phyloP scores from a whole-genome alignment of 192 early-diverging fungal species.

The Chytriomyces hyalinus region DNA sequence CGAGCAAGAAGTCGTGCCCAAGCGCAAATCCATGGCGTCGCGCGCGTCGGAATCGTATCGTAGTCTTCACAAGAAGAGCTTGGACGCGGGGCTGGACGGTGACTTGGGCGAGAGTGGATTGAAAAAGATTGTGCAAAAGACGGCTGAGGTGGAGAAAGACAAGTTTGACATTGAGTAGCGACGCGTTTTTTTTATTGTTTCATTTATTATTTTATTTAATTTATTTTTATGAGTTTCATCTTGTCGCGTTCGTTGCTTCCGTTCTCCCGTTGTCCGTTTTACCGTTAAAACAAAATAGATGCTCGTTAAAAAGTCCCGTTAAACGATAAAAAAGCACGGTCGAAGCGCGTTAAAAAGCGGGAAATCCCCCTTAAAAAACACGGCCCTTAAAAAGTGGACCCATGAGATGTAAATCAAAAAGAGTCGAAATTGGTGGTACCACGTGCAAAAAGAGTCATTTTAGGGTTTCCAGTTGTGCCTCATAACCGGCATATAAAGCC shows the following conservation, averaged over 20 bases:
- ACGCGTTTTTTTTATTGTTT: neutral
- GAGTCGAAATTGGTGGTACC: no score
- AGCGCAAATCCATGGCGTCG: constrained; percentile 19
- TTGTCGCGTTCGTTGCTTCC: neutral
- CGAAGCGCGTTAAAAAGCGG: no score
- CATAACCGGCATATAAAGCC: no score
- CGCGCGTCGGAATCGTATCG: constrained; percentile 25
- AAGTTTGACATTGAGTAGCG: constrained; percentile 31
- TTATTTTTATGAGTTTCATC: neutral
- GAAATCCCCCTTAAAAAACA: no score
- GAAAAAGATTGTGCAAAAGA: constrained; percentile 22
- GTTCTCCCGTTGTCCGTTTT: neutral
- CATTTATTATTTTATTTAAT: neutral
- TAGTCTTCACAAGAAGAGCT: constrained; percentile 23
- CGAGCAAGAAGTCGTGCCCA: constrained; percentile 1
- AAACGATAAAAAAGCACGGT: no score
- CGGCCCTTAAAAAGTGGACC: no score
- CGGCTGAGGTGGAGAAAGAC: constrained; percentile 21
- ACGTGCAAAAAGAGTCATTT: no score
- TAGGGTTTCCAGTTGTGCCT: no score
- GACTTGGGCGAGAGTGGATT: constrained; percentile 27
- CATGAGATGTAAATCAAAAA: no score
- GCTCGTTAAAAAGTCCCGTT: no score
- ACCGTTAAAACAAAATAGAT: neutral
- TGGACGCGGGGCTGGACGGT: constrained; percentile 21